Evolutionary conservation across 2,329 filamentous ascomycete genomes (phyloP).

Genomic region (Ophiocordyceps sinensis): DNA sequence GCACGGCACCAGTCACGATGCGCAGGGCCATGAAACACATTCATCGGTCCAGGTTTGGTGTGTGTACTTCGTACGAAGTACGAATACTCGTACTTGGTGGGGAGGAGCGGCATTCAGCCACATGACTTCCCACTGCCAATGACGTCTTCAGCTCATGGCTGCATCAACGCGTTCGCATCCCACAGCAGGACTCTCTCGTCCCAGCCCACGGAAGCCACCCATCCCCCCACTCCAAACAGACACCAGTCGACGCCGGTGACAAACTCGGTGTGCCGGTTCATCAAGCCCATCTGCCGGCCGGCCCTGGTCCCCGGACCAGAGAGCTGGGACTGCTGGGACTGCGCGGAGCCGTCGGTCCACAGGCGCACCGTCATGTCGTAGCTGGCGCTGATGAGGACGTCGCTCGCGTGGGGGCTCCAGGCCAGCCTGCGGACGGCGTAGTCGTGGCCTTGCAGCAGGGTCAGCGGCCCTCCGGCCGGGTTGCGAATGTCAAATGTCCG

Average conservation of each 20-base stretch:
- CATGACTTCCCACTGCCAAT: not conserved
- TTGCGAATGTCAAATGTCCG: slow-evolving; percentile 83
- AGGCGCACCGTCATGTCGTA: slow-evolving; percentile 97
- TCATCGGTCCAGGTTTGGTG: not conserved
- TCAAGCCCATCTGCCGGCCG: slow-evolving; percentile 65
- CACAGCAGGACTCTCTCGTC: slow-evolving; percentile 83
- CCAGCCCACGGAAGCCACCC: slow-evolving; percentile 92
- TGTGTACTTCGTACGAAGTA: too few relatives aligned
- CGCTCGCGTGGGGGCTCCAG: slow-evolving; percentile 89
- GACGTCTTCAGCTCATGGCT: slow-evolving; percentile 5
- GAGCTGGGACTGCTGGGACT: slow-evolving; percentile 21
- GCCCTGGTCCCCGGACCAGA: slow-evolving; percentile 25
- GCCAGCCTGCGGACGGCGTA: slow-evolving; percentile 77
- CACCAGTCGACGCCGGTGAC: slow-evolving; percentile 97
- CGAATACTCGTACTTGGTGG: too few relatives aligned
- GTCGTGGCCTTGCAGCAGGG: slow-evolving; percentile 69
- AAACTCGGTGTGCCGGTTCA: slow-evolving; percentile 92
- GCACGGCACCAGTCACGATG: too few relatives aligned
- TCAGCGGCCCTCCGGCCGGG: slow-evolving; percentile 55
- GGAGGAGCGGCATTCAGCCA: too few relatives aligned
- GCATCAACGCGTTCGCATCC: slow-evolving; percentile 54
- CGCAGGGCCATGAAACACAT: too few relatives aligned
- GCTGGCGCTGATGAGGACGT: slow-evolving; percentile 75
- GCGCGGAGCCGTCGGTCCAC: slow-evolving; percentile 63
- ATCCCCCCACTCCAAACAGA: slow-evolving; percentile 85